These are phyloP conservation scores for Fusarium sp. DNA, from an alignment of 2,329 filamentous ascomycete genomes.

Conservation along the genomic window DNA sequence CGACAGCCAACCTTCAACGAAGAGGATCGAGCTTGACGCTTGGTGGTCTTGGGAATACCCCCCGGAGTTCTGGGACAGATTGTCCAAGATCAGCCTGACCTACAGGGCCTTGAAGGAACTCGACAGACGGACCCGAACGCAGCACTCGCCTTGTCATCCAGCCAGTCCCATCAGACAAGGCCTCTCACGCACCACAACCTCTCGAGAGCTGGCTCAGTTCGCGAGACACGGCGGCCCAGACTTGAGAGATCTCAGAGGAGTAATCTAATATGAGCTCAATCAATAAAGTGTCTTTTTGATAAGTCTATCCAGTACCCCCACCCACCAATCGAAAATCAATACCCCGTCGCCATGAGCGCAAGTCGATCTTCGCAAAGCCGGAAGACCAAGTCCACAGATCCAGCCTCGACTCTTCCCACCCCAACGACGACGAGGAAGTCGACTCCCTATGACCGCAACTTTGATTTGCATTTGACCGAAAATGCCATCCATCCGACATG, in stretches of 20 bases:
- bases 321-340: neutral
- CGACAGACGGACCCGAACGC: neutral
- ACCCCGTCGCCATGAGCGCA: neutral
- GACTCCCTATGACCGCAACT: neutral
- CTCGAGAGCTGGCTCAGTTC: slow-evolving; percentile 34
- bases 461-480: neutral
- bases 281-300: neutral
- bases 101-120: slow-evolving; percentile 14
- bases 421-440: neutral
- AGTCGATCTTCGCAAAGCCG: neutral
- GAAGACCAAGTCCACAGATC: neutral
- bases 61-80: slow-evolving; percentile 17
- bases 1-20: neutral
- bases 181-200: neutral
- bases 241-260: slow-evolving; percentile 37
- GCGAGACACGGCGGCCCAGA: slow-evolving; percentile 44
- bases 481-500: neutral
- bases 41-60: slow-evolving; percentile 2
- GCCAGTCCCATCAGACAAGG: neutral
- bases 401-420: neutral
- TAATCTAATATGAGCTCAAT: neutral
- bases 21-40: neutral
- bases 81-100: slow-evolving; percentile 5
- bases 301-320: neutral
- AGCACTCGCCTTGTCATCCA: neutral